Percentiles rank a stretch among this genome's conserved stretches.
Evolutionary conservation across 768 basidiomycete species (phyloP).

Genomic region (Rhizopogon roseolus): DNA sequence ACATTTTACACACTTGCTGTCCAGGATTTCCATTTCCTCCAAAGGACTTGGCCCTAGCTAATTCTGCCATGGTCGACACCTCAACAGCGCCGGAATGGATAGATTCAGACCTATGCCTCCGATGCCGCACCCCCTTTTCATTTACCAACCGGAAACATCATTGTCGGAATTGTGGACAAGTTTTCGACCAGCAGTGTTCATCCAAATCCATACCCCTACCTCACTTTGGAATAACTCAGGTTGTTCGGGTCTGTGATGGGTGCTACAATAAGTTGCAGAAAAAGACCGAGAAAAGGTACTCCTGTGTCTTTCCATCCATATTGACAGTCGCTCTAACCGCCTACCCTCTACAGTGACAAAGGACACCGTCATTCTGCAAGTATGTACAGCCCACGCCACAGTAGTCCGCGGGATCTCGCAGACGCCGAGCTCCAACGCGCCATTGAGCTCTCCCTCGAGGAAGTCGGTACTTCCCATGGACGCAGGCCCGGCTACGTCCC

Average conservation of each 20-base stretch:
- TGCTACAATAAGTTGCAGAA: conserved; percentile 77
- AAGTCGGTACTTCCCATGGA: conserved; percentile 50
- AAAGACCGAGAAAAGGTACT: conserved; percentile 56
- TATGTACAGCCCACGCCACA: conserved; percentile 49
- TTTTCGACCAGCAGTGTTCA: conserved; percentile 93
- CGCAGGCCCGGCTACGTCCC: conserved; percentile 68
- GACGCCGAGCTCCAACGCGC: conserved; percentile 93
- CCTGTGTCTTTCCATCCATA: conserved; percentile 1
- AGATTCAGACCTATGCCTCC: conserved; percentile 90
- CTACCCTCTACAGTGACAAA: conserved; percentile 31
- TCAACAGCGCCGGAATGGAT: conserved; percentile 95
- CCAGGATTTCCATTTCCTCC: conserved; percentile 84
- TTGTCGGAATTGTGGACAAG: conserved; percentile 95
- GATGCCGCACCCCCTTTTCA: conserved; percentile 85
- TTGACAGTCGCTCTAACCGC: neutral
- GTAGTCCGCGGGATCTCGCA: conserved; percentile 53
- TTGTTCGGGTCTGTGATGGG: conserved; percentile 90
- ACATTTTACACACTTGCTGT: neutral
- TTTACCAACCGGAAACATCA: conserved; percentile 98
- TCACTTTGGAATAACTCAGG: conserved; percentile 88
- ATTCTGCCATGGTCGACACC: conserved; percentile 86
- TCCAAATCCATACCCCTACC: conserved; percentile 81
- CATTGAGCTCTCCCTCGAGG: conserved; percentile 86
- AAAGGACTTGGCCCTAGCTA: conserved; percentile 62
- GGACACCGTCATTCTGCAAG: conserved; percentile 52